Evolutionary conservation across 1,284 basidiomycete species (phyloP), one percentile per base, ranked within the genome.

Genomic region (Tilletia indica): DNA sequence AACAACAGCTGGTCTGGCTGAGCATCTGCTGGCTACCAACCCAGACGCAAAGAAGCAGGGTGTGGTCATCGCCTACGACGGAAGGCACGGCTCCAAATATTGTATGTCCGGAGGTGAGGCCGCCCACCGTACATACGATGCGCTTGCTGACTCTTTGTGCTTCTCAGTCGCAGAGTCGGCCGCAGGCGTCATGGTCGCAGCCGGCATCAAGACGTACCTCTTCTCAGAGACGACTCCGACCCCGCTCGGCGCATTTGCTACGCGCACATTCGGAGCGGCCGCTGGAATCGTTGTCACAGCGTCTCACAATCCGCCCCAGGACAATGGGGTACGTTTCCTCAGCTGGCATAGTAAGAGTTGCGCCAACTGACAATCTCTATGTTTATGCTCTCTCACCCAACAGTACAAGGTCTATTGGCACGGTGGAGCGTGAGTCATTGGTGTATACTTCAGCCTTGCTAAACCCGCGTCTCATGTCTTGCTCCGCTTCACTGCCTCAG

Each of bases 51-150:
- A 72, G 5, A 72, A 72, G 51, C 19, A 67, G 25, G 76, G 80
- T n/a, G 80, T 81, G n/a, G 80, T 78, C 12, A 78, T 81, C 58
- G 80, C 78, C 19, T 81, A 80, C 58, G 80, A 81, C 31, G 80
- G 80, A 11, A 71, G 80, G 3, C 80, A 78, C 63, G 78, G 78
- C 48, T 77, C 74, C 70, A 77, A 73, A 31, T 72, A 75, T 12
- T 79, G 71, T 67, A 31, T 38, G 58, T 48, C 68, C n/a, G n/a
- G n/a, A n/a, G n/a, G n/a, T n/a, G n/a, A n/a, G n/a, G n/a, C n/a
- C n/a, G n/a, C n/a, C n/a, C n/a, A n/a, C n/a, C n/a, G n/a, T n/a
- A n/a, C n/a, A 64, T 63, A n/a, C 6, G 9, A 14, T 47, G 5
- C 25, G 9, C 58, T 9, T 31, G 36, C 14, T 63, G 34, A 67